These are phyloP conservation scores for Clarireedia homoeocarpa DNA, from an alignment of 2,329 filamentous ascomycete genomes.

Conservation along the genomic window DNA sequence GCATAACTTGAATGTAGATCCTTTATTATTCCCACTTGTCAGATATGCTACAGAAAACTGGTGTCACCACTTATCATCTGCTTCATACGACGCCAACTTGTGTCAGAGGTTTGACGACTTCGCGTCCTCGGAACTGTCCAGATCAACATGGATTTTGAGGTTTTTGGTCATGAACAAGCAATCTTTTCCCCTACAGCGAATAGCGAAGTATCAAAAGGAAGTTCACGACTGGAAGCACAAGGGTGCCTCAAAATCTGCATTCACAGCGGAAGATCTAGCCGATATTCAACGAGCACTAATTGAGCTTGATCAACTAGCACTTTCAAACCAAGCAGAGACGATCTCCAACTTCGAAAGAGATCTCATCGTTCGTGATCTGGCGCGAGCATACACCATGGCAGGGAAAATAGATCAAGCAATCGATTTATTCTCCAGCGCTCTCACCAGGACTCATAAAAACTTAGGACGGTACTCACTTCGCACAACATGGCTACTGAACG, in stretches of 20 bases:
- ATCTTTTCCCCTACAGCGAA: conserved; percentile 2
- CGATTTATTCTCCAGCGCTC: not conserved
- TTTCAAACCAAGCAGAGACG: not conserved
- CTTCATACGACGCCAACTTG: not conserved
- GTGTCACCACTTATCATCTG: conserved; percentile 4
- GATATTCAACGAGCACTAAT: conserved; percentile 7
- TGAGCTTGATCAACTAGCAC: not conserved
- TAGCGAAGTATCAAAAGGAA: conserved; percentile 6
- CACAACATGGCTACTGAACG: conserved; percentile 3
- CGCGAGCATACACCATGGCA: conserved; percentile 6
- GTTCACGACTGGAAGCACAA: not conserved
- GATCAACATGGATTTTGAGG: conserved; percentile 6
- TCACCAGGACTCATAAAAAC: not conserved
- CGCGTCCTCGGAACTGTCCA: not conserved
- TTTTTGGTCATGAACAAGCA: not conserved
- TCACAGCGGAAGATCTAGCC: conserved; percentile 1
- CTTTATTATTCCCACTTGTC: not conserved
- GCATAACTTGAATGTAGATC: not conserved
- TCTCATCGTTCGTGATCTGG: not conserved
- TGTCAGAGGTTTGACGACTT: not conserved
- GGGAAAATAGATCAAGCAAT: conserved; percentile 1
- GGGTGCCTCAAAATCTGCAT: not conserved
- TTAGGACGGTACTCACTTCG: not conserved
- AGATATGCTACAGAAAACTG: conserved; percentile 5
- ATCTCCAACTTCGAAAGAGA: conserved; percentile 6